Conservation (phyloP, 257 asterid species). For the Penstemon barbatus region DNA sequence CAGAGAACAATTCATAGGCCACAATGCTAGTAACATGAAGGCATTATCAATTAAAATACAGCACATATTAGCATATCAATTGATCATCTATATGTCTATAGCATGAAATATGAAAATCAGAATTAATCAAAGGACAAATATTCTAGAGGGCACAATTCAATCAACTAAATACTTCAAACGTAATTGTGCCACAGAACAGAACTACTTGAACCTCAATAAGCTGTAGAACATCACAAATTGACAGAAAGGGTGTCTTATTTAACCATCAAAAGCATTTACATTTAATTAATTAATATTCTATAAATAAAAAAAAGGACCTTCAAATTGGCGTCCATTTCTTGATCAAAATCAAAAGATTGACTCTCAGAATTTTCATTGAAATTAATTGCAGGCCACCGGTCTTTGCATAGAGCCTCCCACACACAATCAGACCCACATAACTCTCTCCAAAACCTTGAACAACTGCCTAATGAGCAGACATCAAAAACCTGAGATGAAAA, state of each 20-base stretch:
- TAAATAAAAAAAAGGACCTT: slow-evolving; percentile 32
- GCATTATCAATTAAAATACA: too few species aligned
- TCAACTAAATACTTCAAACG: neutral
- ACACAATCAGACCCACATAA: slow-evolving; percentile 73
- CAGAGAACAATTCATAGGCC: too few species aligned
- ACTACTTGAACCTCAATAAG: slow-evolving; percentile 17
- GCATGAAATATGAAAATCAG: too few species aligned
- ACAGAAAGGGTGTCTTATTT: neutral
- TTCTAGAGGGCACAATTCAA: too few species aligned
- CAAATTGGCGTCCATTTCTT: slow-evolving; percentile 27
- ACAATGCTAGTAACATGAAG: too few species aligned
- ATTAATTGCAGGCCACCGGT: slow-evolving; percentile 63
- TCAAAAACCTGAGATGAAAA: slow-evolving; percentile 61
- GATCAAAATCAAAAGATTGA: slow-evolving; percentile 30
- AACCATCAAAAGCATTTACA: neutral
- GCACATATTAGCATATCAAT: too few species aligned
- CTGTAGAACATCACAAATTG: neutral
- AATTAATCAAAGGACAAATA: too few species aligned
- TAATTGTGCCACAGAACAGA: neutral
- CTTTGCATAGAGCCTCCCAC: slow-evolving; percentile 68
- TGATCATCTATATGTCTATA: too few species aligned
- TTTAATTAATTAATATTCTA: neutral
- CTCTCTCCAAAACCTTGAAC: slow-evolving; percentile 83
- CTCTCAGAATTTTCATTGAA: slow-evolving; percentile 28
- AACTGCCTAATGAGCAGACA: slow-evolving; percentile 82